These are phyloP conservation scores for Choiromyces venosus DNA, from an alignment of 495 filamentous ascomycete species.

Conservation along the genomic window DNA sequence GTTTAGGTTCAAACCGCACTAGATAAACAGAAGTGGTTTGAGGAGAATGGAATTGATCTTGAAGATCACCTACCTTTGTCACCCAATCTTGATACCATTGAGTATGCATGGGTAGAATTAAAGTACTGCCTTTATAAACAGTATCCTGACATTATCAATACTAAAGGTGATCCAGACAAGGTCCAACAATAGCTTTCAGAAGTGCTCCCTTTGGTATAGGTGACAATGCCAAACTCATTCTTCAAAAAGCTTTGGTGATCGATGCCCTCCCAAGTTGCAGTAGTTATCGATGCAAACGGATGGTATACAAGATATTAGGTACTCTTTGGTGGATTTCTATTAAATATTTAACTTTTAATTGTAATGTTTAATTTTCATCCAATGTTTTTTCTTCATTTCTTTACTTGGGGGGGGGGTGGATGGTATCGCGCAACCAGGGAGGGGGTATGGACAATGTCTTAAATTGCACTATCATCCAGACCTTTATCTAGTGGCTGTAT, in stretches of 20 bases:
- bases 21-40: constrained; percentile 21
- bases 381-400: too few species aligned
- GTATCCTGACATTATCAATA: constrained; percentile 16
- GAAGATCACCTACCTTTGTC: constrained; percentile 39
- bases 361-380: too few species aligned
- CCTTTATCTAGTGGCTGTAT: too few species aligned
- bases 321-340: too few species aligned
- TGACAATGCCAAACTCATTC: constrained; percentile 5
- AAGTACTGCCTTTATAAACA: constrained; percentile 19
- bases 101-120: constrained; percentile 39
- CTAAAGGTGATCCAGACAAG: background rate
- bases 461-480: too few species aligned
- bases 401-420: too few species aligned
- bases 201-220: constrained; percentile 3
- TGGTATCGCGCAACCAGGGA: too few species aligned
- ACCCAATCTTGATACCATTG: constrained; percentile 42
- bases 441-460: too few species aligned
- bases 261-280: background rate
- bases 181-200: background rate
- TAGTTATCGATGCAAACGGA: too few species aligned
- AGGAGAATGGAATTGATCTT: constrained; percentile 31
- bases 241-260: background rate
- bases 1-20: constrained; percentile 27
- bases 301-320: too few species aligned
- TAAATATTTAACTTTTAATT: too few species aligned